phyloP scores from a whole-genome alignment of 2,329 filamentous ascomycete genomes.

The Penicillium crustosum region DNA sequence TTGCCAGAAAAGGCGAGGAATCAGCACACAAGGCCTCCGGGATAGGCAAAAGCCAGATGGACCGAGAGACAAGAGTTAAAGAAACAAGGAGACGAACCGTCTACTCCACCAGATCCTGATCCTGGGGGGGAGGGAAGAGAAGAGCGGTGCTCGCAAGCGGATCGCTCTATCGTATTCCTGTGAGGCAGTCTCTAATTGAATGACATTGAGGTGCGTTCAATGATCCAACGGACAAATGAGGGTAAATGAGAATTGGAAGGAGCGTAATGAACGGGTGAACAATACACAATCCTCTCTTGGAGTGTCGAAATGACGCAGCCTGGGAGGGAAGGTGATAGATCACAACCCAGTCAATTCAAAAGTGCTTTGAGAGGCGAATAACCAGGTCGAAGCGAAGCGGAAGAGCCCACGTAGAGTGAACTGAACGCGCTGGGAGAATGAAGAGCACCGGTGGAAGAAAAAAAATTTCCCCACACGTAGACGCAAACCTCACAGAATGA shows the following conservation, averaged over 20 bases:
- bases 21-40: conserved; percentile 24
- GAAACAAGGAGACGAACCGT: conserved; percentile 37
- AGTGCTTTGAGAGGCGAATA: conserved; percentile 9
- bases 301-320: not conserved
- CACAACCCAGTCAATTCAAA: conserved; percentile 7
- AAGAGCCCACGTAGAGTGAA: conserved; percentile 6
- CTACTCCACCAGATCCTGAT: conserved; percentile 44
- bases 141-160: conserved; percentile 44
- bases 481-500: conserved; percentile 30
- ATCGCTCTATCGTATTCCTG: conserved; percentile 36
- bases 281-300: conserved; percentile 2
- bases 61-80: conserved; percentile 5
- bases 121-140: conserved; percentile 32
- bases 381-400: conserved; percentile 8
- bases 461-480: conserved; percentile 26
- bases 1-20: conserved; percentile 8
- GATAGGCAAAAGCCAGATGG: conserved; percentile 6
- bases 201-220: conserved; percentile 40
- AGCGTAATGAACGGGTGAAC: conserved; percentile 16
- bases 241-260: conserved; percentile 29
- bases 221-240: conserved; percentile 21
- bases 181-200: conserved; percentile 38
- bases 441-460: conserved; percentile 13
- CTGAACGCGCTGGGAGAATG: conserved; percentile 7
- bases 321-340: not conserved